Evolutionary conservation across 495 filamentous ascomycete species (phyloP).

Genomic region (Podospora tetraspora): DNA sequence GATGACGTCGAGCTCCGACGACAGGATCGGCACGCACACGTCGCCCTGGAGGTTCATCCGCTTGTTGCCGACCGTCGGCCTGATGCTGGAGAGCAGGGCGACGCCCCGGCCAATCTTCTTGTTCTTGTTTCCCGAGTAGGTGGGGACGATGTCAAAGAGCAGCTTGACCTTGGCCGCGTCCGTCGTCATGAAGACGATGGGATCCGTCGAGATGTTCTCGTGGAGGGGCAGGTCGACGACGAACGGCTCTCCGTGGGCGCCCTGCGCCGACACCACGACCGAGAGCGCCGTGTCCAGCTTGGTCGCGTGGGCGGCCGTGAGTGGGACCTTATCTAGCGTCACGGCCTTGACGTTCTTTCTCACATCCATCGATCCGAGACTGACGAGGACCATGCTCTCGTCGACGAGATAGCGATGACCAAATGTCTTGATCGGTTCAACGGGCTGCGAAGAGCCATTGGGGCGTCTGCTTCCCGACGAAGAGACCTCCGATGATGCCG

Average conservation of each 20-base stretch:
- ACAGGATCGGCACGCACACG: constrained; percentile 82
- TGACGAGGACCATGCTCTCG: constrained; percentile 84
- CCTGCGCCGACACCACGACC: constrained; percentile 82
- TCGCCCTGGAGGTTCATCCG: constrained; percentile 90
- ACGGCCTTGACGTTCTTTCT: constrained; percentile 76
- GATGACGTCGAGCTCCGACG: constrained; percentile 80
- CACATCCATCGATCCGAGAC: constrained; percentile 88
- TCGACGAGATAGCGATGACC: constrained; percentile 91
- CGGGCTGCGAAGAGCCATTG: constrained; percentile 35
- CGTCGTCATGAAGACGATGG: constrained; percentile 75
- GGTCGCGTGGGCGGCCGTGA: constrained; percentile 81
- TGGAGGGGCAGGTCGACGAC: constrained; percentile 90
- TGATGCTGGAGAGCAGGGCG: constrained; percentile 79
- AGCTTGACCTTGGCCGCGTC: constrained; percentile 80
- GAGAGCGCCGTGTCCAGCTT: constrained; percentile 92
- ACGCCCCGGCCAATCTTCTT: constrained; percentile 87
- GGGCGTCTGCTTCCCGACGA: constrained; percentile 48
- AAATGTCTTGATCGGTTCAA: constrained; percentile 86
- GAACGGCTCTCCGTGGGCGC: constrained; percentile 78
- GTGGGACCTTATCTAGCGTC: constrained; percentile 80
- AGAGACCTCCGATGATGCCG: constrained; percentile 46
- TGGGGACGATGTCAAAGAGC: constrained; percentile 94
- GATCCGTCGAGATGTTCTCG: constrained; percentile 88
- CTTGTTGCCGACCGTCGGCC: constrained; percentile 66
- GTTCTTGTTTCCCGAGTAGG: constrained; percentile 85